A percentile compares a stretch with the other conserved stretches of the same genome.
These are phyloP conservation scores for Boletus vinaceobasis DNA, from an alignment of 768 basidiomycete genomes.

Conservation along the genomic window DNA sequence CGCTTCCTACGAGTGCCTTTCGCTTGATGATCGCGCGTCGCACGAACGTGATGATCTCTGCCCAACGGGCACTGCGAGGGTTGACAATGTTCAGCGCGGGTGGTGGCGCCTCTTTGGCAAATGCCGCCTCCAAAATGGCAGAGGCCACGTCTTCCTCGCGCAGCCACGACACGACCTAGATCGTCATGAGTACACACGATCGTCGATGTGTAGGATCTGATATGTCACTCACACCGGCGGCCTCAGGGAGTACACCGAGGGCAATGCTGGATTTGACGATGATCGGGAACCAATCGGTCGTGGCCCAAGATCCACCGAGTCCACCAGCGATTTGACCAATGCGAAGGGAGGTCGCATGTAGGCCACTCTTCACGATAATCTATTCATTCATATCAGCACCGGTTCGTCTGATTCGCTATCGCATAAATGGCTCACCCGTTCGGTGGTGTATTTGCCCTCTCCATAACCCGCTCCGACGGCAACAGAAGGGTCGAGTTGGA, in stretches of 20 bases:
- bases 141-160: slow-evolving; percentile 38
- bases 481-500: slow-evolving; percentile 28
- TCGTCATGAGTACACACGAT: not conserved
- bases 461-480: slow-evolving; percentile 43
- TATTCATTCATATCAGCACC: slow-evolving; percentile 4
- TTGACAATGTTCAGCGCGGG: slow-evolving; percentile 38
- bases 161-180: slow-evolving; percentile 41
- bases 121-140: slow-evolving; percentile 31
- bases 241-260: slow-evolving; percentile 28
- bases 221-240: slow-evolving; percentile 31
- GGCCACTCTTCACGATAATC: slow-evolving; percentile 38
- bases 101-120: slow-evolving; percentile 13
- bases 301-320: slow-evolving; percentile 40
- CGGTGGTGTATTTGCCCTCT: slow-evolving; percentile 44
- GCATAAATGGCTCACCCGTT: slow-evolving; percentile 28
- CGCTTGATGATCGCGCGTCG: slow-evolving; percentile 14
- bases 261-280: slow-evolving; percentile 35
- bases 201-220: too few relatives aligned
- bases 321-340: slow-evolving; percentile 48
- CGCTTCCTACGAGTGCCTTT: not conserved
- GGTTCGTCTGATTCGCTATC: not conserved
- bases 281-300: slow-evolving; percentile 46
- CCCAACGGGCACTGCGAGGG: slow-evolving; percentile 36
- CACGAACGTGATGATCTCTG: slow-evolving; percentile 26
- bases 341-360: slow-evolving; percentile 37